Base-by-base conservation (phyloP, 129 eudicot species). In the Rutidosis leptorrhynchoides region DNA sequence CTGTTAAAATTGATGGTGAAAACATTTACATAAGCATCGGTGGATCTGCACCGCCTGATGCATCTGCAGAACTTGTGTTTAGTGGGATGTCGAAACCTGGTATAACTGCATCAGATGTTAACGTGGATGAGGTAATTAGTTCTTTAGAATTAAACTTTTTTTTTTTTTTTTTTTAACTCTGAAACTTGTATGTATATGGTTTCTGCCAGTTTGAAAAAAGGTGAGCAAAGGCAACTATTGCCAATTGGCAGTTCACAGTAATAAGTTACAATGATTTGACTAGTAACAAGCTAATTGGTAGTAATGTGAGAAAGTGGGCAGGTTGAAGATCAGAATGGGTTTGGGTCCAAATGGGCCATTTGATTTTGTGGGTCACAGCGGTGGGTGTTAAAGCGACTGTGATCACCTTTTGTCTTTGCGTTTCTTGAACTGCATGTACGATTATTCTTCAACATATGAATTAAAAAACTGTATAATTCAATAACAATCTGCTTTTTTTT, bases 81-180 rank as follows among this genome's bases (percentile, higher is more conserved):
- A 88, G 98, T 72, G 98, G 98, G 25, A 85, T 62, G 68, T 89
- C 98, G 65, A 87, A 83, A 68, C 98, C 98, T 67, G 98, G 98
- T 52, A 37, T 82, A 21, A 92, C 98, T 1, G 90, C 98, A 32
- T 48, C 85, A 0, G 81, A 85, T 64, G 98, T 92, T 64, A 85
- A 88, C 35, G 95, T 92, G 25, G 96, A 92, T 5, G 98, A 88
- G 98, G 98, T 92, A 88, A 67, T 28, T 26, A 60, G 25, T 35
- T 35, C 5, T 22, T 68, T 37, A n/a, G n/a, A n/a, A n/a, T n/a
- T n/a, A n/a, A n/a, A n/a, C n/a, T n/a, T n/a, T n/a, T n/a, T n/a
- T n/a, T n/a, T n/a, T n/a, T n/a, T n/a, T n/a, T n/a, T n/a, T n/a
- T n/a, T n/a, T n/a, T n/a, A n/a, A n/a, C n/a, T n/a, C n/a, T n/a